phyloP scores from a whole-genome alignment of 2,329 filamentous ascomycete genomes.

The Diaporthe helianthi region DNA sequence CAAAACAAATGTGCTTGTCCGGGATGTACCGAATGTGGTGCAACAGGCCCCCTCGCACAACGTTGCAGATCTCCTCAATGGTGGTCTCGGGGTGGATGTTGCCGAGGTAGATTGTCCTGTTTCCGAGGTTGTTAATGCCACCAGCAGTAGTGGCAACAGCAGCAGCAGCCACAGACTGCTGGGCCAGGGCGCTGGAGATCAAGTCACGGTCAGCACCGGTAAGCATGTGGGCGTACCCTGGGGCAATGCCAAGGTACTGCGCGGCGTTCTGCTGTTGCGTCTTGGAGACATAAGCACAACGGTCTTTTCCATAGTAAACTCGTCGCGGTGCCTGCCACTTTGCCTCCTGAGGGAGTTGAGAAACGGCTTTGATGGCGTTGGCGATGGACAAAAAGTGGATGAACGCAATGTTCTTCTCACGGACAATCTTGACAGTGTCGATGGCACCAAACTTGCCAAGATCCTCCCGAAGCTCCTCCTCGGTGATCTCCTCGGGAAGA shows the following conservation, averaged over 20 bases:
- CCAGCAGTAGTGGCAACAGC: constrained; percentile 96
- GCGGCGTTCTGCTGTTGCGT: constrained; percentile 99
- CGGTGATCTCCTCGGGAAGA: constrained; percentile 84
- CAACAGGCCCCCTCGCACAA: constrained; percentile 91
- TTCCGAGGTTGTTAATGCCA: constrained; percentile 96
- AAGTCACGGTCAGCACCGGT: constrained; percentile 96
- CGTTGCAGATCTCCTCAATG: constrained; percentile 99
- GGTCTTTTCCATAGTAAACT: constrained; percentile 98
- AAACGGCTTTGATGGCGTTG: constrained; percentile 97
- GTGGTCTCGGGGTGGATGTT: constrained; percentile 99
- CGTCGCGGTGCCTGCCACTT: constrained; percentile 97
- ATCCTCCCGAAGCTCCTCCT: constrained; percentile 93
- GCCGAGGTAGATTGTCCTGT: constrained; percentile 95
- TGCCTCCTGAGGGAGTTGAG: constrained; percentile 91
- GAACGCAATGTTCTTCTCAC: constrained; percentile 97
- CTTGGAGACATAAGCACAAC: constrained; percentile 98
- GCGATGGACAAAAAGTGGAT: constrained; percentile 97
- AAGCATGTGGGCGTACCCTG: constrained; percentile 93
- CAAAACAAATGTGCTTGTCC: constrained; percentile 99
- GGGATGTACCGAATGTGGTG: constrained; percentile 99
- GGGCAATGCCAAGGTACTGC: constrained; percentile 96
- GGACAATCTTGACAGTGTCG: constrained; percentile 96
- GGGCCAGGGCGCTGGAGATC: constrained; percentile 93
- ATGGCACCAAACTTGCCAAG: constrained; percentile 95
- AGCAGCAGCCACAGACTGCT: constrained; percentile 96